These are phyloP conservation scores for Aleurites moluccanus DNA, from an alignment of 441 rosid genomes.

Conservation along the genomic window DNA sequence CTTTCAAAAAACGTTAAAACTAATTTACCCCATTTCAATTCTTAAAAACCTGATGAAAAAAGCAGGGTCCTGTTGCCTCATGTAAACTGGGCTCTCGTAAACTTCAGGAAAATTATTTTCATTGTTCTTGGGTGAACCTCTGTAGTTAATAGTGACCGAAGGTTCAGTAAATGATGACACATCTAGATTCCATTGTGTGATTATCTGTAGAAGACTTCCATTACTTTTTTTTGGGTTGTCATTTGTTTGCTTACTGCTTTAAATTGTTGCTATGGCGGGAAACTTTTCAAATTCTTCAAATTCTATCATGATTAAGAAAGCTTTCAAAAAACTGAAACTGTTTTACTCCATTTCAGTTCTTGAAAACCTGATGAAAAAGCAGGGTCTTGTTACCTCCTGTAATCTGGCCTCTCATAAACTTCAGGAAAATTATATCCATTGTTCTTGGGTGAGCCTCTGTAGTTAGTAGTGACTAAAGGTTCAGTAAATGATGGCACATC, in stretches of 20 bases:
- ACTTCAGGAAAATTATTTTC: conserved; percentile 56
- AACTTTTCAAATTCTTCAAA: background rate
- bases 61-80: conserved; percentile 57
- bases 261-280: background rate
- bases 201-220: background rate
- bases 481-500: too few species aligned
- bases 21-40: background rate
- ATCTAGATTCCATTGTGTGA: conserved; percentile 2
- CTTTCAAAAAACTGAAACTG: background rate
- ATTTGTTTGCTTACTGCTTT: too few species aligned
- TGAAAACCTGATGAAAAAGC: conserved; percentile 41
- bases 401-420: conserved; percentile 41
- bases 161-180: conserved; percentile 62
- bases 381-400: conserved; percentile 44
- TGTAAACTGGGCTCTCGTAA: conserved; percentile 55
- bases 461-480: background rate
- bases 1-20: too few species aligned
- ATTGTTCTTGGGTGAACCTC: conserved; percentile 69
- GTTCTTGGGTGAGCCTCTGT: conserved; percentile 37
- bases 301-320: background rate
- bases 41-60: conserved; percentile 48
- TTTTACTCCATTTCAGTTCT: background rate
- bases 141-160: conserved; percentile 36
- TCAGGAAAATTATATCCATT: conserved; percentile 45
- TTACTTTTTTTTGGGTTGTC: too few species aligned